Conservation (phyloP, 768 basidiomycete species). For the Boletus patriciae region DNA sequence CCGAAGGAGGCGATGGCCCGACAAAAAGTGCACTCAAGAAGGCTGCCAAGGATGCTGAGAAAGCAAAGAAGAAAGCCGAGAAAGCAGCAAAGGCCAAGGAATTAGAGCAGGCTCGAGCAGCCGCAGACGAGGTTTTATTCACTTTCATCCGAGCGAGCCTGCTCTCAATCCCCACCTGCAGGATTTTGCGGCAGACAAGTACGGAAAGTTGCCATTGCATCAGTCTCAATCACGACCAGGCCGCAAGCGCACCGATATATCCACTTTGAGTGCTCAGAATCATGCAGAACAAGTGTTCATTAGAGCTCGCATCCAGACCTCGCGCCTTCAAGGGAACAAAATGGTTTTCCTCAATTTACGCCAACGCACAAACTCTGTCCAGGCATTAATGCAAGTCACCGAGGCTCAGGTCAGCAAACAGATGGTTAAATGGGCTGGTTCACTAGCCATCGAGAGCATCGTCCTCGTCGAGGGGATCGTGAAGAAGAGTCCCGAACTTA, state of each 20-base stretch:
- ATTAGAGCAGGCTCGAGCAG: constrained; percentile 68
- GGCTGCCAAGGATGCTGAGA: constrained; percentile 86
- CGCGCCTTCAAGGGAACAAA: constrained; percentile 90
- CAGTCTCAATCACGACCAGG: constrained; percentile 81
- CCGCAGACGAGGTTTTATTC: constrained; percentile 49
- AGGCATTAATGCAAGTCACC: constrained; percentile 74
- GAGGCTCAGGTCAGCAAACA: constrained; percentile 87
- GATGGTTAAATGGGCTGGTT: constrained; percentile 91
- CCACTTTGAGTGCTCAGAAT: constrained; percentile 55
- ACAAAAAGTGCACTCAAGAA: constrained; percentile 92
- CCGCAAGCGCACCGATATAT: constrained; percentile 62
- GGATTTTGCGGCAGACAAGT: constrained; percentile 79
- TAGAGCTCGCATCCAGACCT: constrained; percentile 88
- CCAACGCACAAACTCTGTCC: constrained; percentile 83
- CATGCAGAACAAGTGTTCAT: constrained; percentile 77
- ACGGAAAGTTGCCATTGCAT: constrained; percentile 86
- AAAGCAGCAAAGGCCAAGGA: constrained; percentile 79
- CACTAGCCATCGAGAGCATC: constrained; percentile 82
- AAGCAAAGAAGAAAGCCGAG: constrained; percentile 85
- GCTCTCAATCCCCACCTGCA: constrained; percentile 30
- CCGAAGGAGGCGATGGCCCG: constrained; percentile 47
- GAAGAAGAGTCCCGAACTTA: constrained; percentile 73
- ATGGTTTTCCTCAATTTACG: constrained; percentile 94
- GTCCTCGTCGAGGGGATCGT: constrained; percentile 86
- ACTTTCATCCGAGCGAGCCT: constrained; percentile 35